phyloP scores from a whole-genome alignment of 306 rosid species.

The Dicorynia guianensis region DNA sequence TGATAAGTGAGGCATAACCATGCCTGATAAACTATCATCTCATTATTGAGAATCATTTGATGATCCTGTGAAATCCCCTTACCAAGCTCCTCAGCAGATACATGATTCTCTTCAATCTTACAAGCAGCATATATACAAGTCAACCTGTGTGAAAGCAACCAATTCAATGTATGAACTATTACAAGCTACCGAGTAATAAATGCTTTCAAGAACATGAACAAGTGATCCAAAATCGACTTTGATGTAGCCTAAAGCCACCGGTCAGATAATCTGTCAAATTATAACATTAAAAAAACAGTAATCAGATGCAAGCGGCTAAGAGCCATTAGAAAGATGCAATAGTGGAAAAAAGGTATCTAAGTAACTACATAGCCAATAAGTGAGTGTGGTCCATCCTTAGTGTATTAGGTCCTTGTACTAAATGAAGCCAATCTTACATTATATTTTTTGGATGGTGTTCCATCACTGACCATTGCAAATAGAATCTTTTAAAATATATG shows the following conservation, averaged over 20 bases:
- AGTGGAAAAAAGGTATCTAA: not conserved
- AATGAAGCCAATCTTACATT: conserved; percentile 66
- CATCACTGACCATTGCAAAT: conserved; percentile 93
- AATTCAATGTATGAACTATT: conserved; percentile 21
- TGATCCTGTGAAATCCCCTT: conserved; percentile 99
- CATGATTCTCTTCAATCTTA: conserved; percentile 98
- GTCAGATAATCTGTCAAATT: conserved; percentile 12
- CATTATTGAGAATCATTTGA: conserved; percentile 98
- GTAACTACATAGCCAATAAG: conserved; percentile 4
- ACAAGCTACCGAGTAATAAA: conserved; percentile 25
- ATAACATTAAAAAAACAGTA: conserved; percentile 25
- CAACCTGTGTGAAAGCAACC: conserved; percentile 63
- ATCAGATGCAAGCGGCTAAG: not conserved
- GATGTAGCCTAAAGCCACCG: conserved; percentile 1
- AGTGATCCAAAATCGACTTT: conserved; percentile 22
- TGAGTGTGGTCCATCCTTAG: conserved; percentile 14
- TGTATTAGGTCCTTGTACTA: conserved; percentile 14
- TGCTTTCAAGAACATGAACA: not conserved
- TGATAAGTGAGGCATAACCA: conserved; percentile 61
- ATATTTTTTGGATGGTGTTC: conserved; percentile 92
- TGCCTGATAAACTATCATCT: conserved; percentile 99
- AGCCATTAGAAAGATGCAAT: conserved; percentile 1
- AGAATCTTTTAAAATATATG: conserved; percentile 92
- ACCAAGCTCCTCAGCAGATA: conserved; percentile 99
- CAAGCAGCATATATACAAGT: conserved; percentile 98